Conservation (phyloP, 2,329 filamentous ascomycete genomes). For the Exophiala bonariae region DNA sequence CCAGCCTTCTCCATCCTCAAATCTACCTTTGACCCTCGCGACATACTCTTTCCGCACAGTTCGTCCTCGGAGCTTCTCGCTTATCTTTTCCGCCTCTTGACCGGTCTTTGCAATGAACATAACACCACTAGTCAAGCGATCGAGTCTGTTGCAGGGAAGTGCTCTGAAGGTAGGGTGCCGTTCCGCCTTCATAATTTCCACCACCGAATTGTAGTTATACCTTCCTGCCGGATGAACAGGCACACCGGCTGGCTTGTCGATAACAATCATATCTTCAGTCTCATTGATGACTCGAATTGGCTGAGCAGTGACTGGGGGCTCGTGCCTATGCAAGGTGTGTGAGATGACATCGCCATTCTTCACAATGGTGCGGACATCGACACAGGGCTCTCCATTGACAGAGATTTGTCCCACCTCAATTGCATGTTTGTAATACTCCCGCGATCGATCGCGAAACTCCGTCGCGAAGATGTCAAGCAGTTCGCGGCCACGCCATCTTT, state of each 20-base stretch:
- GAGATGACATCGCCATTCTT: conserved; percentile 84
- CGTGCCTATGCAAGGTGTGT: conserved; percentile 92
- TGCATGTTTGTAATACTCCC: conserved; percentile 80
- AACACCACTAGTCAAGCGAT: conserved; percentile 89
- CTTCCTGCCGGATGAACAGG: conserved; percentile 93
- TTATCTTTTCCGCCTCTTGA: conserved; percentile 74
- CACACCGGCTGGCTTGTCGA: conserved; percentile 93
- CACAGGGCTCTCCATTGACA: conserved; percentile 72
- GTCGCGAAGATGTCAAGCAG: conserved; percentile 85
- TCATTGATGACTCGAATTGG: conserved; percentile 84
- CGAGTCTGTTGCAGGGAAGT: conserved; percentile 84
- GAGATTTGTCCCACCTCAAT: conserved; percentile 77
- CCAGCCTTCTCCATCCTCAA: conserved; percentile 65
- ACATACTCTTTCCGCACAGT: conserved; percentile 95
- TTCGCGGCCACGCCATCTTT: conserved; percentile 81
- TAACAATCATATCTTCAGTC: conserved; percentile 89
- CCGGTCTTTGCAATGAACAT: conserved; percentile 96
- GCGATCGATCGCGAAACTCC: conserved; percentile 86
- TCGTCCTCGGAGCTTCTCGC: conserved; percentile 72
- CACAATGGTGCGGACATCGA: conserved; percentile 22
- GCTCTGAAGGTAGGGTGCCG: conserved; percentile 59
- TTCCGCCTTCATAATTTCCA: conserved; percentile 89
- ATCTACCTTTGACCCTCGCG: conserved; percentile 84
- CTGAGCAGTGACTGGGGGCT: conserved; percentile 83
- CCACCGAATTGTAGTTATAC: conserved; percentile 92